phyloP scores from a whole-genome alignment of 805 yeast species.

The Pichia ethanolica region DNA sequence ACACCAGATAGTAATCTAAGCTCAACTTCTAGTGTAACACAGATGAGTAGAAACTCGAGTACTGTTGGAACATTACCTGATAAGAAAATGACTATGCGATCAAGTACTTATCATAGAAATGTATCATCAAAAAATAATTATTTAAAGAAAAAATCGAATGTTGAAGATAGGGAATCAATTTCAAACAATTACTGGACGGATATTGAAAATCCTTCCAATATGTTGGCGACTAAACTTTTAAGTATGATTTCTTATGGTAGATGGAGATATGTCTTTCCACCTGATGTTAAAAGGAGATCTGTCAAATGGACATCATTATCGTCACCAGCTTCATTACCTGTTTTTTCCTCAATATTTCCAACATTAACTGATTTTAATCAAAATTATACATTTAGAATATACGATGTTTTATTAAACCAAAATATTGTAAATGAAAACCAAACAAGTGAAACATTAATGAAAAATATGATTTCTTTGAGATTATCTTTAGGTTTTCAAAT shows the following conservation, averaged over 20 bases:
- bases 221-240: conserved; percentile 45
- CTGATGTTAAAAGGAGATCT: conserved; percentile 51
- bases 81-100: too few relatives aligned
- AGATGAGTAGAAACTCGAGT: too few relatives aligned
- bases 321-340: conserved; percentile 89
- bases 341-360: conserved; percentile 75
- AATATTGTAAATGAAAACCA: conserved; percentile 47
- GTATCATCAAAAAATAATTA: too few relatives aligned
- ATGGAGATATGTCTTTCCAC: conserved; percentile 89
- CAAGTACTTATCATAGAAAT: background rate
- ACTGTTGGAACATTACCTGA: too few relatives aligned
- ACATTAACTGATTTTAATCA: conserved; percentile 55
- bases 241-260: conserved; percentile 63
- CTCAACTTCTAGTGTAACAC: background rate
- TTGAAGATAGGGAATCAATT: conserved; percentile 4
- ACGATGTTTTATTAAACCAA: conserved; percentile 61
- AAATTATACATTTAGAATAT: conserved; percentile 75
- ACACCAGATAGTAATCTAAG: background rate
- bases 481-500: conserved; percentile 86
- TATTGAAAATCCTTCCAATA: conserved; percentile 71
- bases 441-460: conserved; percentile 55
- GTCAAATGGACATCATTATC: conserved; percentile 91
- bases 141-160: conserved; percentile 6
- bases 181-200: conserved; percentile 48
- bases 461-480: conserved; percentile 82